Base-by-base conservation (phyloP, 2,329 filamentous ascomycete genomes). In the Talaromyces sp. region DNA sequence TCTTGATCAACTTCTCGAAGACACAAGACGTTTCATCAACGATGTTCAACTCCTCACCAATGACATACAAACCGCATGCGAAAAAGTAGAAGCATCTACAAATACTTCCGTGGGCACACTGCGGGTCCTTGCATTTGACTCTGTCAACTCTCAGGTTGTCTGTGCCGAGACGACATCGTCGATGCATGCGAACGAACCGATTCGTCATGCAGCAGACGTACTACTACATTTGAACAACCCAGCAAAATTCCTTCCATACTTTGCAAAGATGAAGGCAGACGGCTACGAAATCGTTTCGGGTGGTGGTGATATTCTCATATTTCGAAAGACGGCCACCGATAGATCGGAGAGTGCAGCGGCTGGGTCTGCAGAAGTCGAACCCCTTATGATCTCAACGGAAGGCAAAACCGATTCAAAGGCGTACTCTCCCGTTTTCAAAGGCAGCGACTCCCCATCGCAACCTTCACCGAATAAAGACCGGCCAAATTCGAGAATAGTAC, bases 261-360 rank as follows among this genome's bases (percentile, higher is more conserved):
- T 81, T 43, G 70, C 72, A 5, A 67, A 71, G 31, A 75, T 82
- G 72, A 71, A 77, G 61, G 62, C 69, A 29, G 74, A 78, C 43
- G 80, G 79, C 3, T 82, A 79, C 61, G 77, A 79, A 17, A 76
- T 82, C 43, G 75, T 77, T 11, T 78, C 76, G 5, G 80, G 79
- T 1, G 75, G 75, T 15, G 75, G 75, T 10, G 74, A 81, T 65
- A 74, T 80, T n/a, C 72, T 81, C 43, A 73, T 80, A 7, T 80
- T 80, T 64, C 43, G 53, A 8, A 66, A 66, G 36, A 27, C 31
- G 13, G 29, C 15, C 25, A 3, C 22, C 10, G 15, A 11, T 29
- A 25, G 17, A 6, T 59, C 22, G 2, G 38, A 53, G 49, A 53
- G 27, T 53, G 6, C 25, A n/a, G 31, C 31, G 27, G 17, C 25